Evolutionary conservation across 345 rosid genomes (phyloP).

Genomic region (Orychophragmus violaceus): DNA sequence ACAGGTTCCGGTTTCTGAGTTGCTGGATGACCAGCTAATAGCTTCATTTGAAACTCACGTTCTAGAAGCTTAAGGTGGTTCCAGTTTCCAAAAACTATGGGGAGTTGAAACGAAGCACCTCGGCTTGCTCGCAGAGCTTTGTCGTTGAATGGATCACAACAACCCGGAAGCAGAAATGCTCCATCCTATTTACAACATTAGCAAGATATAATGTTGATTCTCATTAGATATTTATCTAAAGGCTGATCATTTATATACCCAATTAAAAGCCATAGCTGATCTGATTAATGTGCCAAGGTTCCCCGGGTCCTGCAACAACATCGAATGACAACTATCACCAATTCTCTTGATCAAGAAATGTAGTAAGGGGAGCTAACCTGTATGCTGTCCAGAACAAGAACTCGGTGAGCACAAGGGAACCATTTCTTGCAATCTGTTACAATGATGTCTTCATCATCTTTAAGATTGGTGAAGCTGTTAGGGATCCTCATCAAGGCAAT

Average conservation of each 20-base stretch:
- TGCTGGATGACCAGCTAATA: conserved; percentile 81
- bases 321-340: background rate
- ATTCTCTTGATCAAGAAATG: background rate
- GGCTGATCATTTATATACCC: conserved; percentile 47
- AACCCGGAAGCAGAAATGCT: conserved; percentile 92
- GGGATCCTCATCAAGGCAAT: conserved; percentile 77
- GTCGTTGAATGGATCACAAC: conserved; percentile 88
- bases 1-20: conserved; percentile 41
- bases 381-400: conserved; percentile 80
- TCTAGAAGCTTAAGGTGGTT: conserved; percentile 49
- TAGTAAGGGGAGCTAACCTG: conserved; percentile 44
- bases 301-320: conserved; percentile 77
- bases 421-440: conserved; percentile 40
- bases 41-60: conserved; percentile 54
- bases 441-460: conserved; percentile 7
- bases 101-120: conserved; percentile 84
- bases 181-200: conserved; percentile 51
- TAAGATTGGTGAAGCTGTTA: conserved; percentile 44
- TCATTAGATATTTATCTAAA: background rate
- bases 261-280: conserved; percentile 81
- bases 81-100: conserved; percentile 78
- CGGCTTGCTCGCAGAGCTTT: conserved; percentile 91
- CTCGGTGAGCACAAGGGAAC: conserved; percentile 59
- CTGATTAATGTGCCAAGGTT: conserved; percentile 87
- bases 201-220: background rate